These are phyloP conservation scores for Pueraria montana DNA, from an alignment of 306 rosid species.

Conservation along the genomic window DNA sequence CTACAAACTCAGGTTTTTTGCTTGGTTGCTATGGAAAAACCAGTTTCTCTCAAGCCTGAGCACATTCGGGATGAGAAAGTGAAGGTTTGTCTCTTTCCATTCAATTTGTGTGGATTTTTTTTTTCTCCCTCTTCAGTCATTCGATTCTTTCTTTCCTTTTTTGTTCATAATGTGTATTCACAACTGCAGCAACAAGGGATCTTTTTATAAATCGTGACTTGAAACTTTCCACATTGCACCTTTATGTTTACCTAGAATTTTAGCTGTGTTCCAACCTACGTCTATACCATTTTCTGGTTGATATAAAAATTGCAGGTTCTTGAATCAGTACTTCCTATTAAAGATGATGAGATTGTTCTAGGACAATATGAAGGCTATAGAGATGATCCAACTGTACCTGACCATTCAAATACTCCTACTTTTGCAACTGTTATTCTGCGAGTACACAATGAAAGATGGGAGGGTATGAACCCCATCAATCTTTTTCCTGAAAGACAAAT, in stretches of 20 bases:
- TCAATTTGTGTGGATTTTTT: conserved; percentile 21
- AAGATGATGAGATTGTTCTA: conserved; percentile 86
- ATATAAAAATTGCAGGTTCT: conserved; percentile 75
- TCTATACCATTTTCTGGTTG: conserved; percentile 35
- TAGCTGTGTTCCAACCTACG: conserved; percentile 30
- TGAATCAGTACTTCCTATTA: conserved; percentile 86
- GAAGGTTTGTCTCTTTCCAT: conserved; percentile 69
- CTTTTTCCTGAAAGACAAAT: conserved; percentile 26
- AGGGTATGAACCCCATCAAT: conserved; percentile 62
- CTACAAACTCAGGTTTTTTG: conserved; percentile 79
- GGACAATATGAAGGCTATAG: conserved; percentile 98
- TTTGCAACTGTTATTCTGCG: conserved; percentile 87
- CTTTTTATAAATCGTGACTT: not conserved
- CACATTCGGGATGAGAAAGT: conserved; percentile 98
- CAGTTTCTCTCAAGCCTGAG: conserved; percentile 93
- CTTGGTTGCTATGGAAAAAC: conserved; percentile 97
- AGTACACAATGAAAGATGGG: conserved; percentile 98
- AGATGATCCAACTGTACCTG: conserved; percentile 97
- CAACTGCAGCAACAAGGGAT: not conserved
- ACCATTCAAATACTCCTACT: conserved; percentile 94
- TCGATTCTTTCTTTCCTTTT: conserved; percentile 33
- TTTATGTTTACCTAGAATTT: conserved; percentile 31
- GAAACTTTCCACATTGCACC: not conserved
- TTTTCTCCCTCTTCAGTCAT: not conserved
- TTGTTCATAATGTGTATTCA: conserved; percentile 3